Base-by-base conservation (phyloP, 805 yeast genomes). In the Priceomyces haplophilus region DNA sequence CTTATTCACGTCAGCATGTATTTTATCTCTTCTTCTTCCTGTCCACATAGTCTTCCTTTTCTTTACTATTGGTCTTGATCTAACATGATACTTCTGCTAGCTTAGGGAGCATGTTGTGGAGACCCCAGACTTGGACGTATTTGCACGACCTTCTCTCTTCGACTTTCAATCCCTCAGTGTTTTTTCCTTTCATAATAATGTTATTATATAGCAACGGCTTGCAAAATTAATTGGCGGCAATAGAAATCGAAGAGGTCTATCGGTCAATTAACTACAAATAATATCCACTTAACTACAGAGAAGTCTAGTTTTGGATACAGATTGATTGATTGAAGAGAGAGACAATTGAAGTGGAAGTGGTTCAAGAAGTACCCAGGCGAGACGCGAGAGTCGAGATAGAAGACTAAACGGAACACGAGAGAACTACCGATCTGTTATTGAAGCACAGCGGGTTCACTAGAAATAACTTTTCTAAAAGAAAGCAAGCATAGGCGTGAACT, bases 111-210 rank as follows among this genome's bases (percentile, higher is more conserved):
- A 4, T 27, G 31, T 10, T 27, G 15, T 27, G 15, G 31, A 15
- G 31, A 15, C 31, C 31, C 15, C 21, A 19, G 24, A 34, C 37
- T 34, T 34, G 15, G 37, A 12, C 37, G 15, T 31, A 31, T 23
- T 36, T 19, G 39, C 39, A 36, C 39, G 39, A 36, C 39, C 31
- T 25, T 23, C 21, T 23, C 21, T 13, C 15, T 25, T 36, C 39
- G 20, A 19, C 13, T 36, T 25, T 19, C 23, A 34, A 36, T 36
- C 39, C 39, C 39, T 36, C 39, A 36, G 30, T 36, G 39, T 36
- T 36, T 36, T 36, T 36, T 36, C 31, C 39, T 36, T 25, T 15
- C 31, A 25, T 17, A 16, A 36, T 36, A 23, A 15, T 36, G 21
- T 23, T 23, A 36, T 23, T 12, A 36, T 12, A 36, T 23, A 36